phyloP scores from a whole-genome alignment of 1,139 yeast species.

The Arxiozyma bovina region DNA sequence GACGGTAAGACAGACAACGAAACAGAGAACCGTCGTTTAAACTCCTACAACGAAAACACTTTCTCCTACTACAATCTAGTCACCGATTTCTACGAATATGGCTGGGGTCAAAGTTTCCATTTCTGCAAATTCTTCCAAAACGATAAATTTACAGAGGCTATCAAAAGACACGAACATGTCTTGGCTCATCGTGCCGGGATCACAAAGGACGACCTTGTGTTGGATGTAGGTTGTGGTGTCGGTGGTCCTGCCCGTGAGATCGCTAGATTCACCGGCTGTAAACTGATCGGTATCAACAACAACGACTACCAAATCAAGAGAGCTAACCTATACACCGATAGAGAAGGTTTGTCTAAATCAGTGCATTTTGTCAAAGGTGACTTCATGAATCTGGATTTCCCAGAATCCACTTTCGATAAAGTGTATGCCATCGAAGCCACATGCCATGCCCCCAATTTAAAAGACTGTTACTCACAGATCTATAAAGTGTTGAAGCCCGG shows the following conservation, averaged over 20 bases:
- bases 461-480: slow-evolving; percentile 92
- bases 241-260: slow-evolving; percentile 99
- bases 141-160: slow-evolving; percentile 88
- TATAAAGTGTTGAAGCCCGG: slow-evolving; percentile 96
- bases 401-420: slow-evolving; percentile 82
- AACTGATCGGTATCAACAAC: slow-evolving; percentile 85
- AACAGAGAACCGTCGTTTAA: slow-evolving; percentile 62
- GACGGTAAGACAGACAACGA: slow-evolving; percentile 77
- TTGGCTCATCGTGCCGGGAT: slow-evolving; percentile 82
- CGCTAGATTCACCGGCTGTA: slow-evolving; percentile 79
- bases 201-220: slow-evolving; percentile 70
- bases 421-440: slow-evolving; percentile 99
- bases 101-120: slow-evolving; percentile 99
- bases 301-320: slow-evolving; percentile 95
- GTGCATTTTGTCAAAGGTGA: slow-evolving; percentile 90
- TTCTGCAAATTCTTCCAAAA: slow-evolving; percentile 90
- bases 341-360: slow-evolving; percentile 58
- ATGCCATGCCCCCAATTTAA: slow-evolving; percentile 93
- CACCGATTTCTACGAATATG: slow-evolving; percentile 94
- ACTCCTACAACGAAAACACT: slow-evolving; percentile 82
- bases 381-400: slow-evolving; percentile 98
- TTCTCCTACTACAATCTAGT: slow-evolving; percentile 95
- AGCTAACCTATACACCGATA: slow-evolving; percentile 73
- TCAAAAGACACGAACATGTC: slow-evolving; percentile 96
- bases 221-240: slow-evolving; percentile 98